Percentiles rank a stretch among this genome's conserved stretches.
Conservation (phyloP, 352 stramenopile species). For the Phytophthora tubulina region DNA sequence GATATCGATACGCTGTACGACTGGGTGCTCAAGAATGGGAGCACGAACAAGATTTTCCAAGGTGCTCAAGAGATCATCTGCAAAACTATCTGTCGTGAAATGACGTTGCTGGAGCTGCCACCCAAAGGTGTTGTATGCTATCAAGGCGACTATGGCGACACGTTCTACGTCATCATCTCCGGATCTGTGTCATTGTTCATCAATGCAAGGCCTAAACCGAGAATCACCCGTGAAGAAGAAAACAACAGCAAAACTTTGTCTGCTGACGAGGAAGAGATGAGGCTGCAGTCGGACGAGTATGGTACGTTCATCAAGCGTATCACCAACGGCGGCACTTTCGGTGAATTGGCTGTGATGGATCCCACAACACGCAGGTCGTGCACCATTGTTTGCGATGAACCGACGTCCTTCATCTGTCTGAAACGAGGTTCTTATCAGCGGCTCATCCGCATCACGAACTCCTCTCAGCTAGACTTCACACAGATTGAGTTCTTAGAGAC, state of each 20-base stretch:
- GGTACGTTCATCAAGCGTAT: slow-evolving; percentile 86
- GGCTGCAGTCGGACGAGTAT: slow-evolving; percentile 50
- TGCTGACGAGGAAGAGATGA: slow-evolving; percentile 40
- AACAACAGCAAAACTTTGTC: slow-evolving; percentile 15
- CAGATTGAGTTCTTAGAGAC: slow-evolving; percentile 87
- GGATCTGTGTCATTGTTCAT: slow-evolving; percentile 84
- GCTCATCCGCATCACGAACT: slow-evolving; percentile 84
- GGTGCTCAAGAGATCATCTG: slow-evolving; percentile 89
- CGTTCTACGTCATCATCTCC: slow-evolving; percentile 83
- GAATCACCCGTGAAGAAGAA: slow-evolving; percentile 33
- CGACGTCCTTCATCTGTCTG: slow-evolving; percentile 88
- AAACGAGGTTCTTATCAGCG: slow-evolving; percentile 87
- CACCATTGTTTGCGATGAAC: slow-evolving; percentile 74
- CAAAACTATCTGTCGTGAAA: slow-evolving; percentile 90
- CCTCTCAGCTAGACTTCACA: slow-evolving; percentile 82
- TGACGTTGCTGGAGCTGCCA: slow-evolving; percentile 80
- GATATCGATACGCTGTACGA: slow-evolving; percentile 87
- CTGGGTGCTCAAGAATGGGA: slow-evolving; percentile 84
- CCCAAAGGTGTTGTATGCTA: slow-evolving; percentile 76
- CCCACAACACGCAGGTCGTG: slow-evolving; percentile 76
- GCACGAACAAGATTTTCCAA: slow-evolving; percentile 85
- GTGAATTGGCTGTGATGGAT: slow-evolving; percentile 85
- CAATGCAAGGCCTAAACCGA: slow-evolving; percentile 62
- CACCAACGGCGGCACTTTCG: slow-evolving; percentile 76
- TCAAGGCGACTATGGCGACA: slow-evolving; percentile 86